A percentile compares a stretch with the other conserved stretches of the same genome.
Evolutionary conservation across 2,329 filamentous ascomycete species (phyloP).

Genomic region (Penicillium freii): DNA sequence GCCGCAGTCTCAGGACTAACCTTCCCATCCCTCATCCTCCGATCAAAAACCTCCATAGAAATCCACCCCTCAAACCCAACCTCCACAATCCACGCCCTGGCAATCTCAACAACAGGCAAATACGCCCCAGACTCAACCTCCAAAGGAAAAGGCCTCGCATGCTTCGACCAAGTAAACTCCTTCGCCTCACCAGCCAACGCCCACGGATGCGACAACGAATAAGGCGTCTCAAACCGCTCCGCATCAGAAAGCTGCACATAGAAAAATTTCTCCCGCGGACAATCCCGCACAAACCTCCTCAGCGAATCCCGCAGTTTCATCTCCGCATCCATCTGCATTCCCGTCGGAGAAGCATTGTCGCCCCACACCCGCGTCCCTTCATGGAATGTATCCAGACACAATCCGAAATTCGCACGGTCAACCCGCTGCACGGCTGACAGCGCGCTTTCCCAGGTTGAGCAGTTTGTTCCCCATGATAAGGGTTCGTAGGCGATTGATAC

Average conservation of each 20-base stretch:
- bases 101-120: slow-evolving; percentile 30
- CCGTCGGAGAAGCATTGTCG: slow-evolving; percentile 24
- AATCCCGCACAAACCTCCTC: slow-evolving; percentile 15
- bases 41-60: slow-evolving; percentile 35
- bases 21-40: slow-evolving; percentile 7
- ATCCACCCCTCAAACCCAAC: slow-evolving; percentile 34
- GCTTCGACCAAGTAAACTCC: slow-evolving; percentile 32
- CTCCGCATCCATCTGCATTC: slow-evolving; percentile 25
- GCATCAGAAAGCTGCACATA: slow-evolving; percentile 40
- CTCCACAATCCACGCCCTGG: slow-evolving; percentile 29
- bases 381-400: slow-evolving; percentile 42
- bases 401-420: slow-evolving; percentile 36
- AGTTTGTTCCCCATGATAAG: slow-evolving; percentile 33
- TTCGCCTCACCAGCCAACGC: slow-evolving; percentile 29
- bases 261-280: slow-evolving; percentile 33
- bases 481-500: too few relatives aligned
- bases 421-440: slow-evolving; percentile 29
- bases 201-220: slow-evolving; percentile 31
- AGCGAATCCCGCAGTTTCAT: slow-evolving; percentile 25
- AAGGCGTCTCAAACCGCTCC: slow-evolving; percentile 33
- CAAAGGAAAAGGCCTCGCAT: slow-evolving; percentile 34
- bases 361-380: slow-evolving; percentile 35
- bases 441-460: slow-evolving; percentile 35
- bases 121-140: slow-evolving; percentile 29
- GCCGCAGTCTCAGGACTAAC: slow-evolving; percentile 4